Conservation (phyloP, 2,329 filamentous ascomycete species). For the Exophiala sideris region DNA sequence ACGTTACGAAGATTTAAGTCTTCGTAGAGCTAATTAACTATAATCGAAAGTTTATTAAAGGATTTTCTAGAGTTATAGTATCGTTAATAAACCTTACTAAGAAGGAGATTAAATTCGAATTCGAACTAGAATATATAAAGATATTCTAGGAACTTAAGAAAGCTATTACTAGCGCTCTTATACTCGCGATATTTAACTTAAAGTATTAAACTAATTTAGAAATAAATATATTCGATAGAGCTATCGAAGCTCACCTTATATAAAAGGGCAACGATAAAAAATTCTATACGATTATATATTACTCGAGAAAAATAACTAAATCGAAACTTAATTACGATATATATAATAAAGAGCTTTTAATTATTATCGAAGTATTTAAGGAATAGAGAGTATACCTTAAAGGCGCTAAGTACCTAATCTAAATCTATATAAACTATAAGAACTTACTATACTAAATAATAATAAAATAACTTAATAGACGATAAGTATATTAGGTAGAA, state of each 20-base stretch:
- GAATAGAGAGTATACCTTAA: slow-evolving; percentile 22
- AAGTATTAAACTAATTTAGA: slow-evolving; percentile 9
- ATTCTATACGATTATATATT: background rate
- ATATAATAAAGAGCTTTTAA: slow-evolving; percentile 25
- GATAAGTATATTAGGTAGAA: too few relatives aligned
- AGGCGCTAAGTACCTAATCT: background rate
- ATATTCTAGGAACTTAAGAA: background rate
- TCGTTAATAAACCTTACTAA: slow-evolving; percentile 25
- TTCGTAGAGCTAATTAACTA: slow-evolving; percentile 12
- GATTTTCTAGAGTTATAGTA: slow-evolving; percentile 24
- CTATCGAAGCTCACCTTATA: too few relatives aligned
- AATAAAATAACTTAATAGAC: too few relatives aligned
- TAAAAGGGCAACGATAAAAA: slow-evolving; percentile 11
- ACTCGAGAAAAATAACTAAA: background rate
- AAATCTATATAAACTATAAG: slow-evolving; percentile 21
- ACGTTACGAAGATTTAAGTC: slow-evolving; percentile 13
- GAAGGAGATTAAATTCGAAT: slow-evolving; percentile 4
- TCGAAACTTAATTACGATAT: slow-evolving; percentile 6
- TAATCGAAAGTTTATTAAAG: slow-evolving; percentile 32
- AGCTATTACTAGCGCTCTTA: background rate
- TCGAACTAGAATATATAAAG: slow-evolving; percentile 13
- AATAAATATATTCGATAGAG: slow-evolving; percentile 14
- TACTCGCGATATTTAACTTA: slow-evolving; percentile 20
- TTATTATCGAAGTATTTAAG: slow-evolving; percentile 15
- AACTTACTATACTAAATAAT: slow-evolving; percentile 23